phyloP scores from a whole-genome alignment of 1,139 yeast genomes.

The Kodamaea suecica region DNA sequence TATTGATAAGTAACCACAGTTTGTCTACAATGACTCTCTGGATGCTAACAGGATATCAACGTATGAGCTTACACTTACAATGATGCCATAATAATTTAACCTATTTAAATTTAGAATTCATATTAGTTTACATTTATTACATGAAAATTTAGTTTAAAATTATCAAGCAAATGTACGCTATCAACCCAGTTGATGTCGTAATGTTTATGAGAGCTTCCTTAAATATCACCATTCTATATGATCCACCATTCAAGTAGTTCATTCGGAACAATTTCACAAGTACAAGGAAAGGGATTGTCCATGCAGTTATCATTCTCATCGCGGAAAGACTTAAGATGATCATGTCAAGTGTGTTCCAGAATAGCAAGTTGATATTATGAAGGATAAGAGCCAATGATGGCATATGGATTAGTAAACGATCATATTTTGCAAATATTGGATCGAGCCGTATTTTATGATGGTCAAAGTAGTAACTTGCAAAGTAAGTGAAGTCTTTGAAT shows the following conservation, averaged over 20 bases:
- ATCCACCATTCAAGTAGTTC: slow-evolving; percentile 19
- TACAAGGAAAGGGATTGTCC: slow-evolving; percentile 5
- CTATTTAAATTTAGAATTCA: too few species aligned
- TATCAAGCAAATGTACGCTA: neutral
- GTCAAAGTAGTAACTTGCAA: slow-evolving; percentile 22
- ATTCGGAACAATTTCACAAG: slow-evolving; percentile 17
- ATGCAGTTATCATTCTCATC: neutral
- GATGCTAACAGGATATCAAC: too few species aligned
- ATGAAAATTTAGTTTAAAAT: too few species aligned
- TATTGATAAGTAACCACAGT: too few species aligned
- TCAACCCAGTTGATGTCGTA: slow-evolving; percentile 1
- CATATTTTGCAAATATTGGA: slow-evolving; percentile 16
- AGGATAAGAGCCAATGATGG: slow-evolving; percentile 6
- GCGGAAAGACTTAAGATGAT: slow-evolving; percentile 6
- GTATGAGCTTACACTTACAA: too few species aligned
- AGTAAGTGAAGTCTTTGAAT: slow-evolving; percentile 19
- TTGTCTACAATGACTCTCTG: too few species aligned
- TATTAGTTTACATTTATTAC: too few species aligned
- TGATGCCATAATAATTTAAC: too few species aligned
- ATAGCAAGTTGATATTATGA: slow-evolving; percentile 10
- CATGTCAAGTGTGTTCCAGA: slow-evolving; percentile 11
- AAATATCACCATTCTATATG: slow-evolving; percentile 4
- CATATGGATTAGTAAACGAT: slow-evolving; percentile 10
- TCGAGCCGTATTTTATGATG: slow-evolving; percentile 14
- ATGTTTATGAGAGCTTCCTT: slow-evolving; percentile 5